Evolutionary conservation across 2,329 filamentous ascomycete species (phyloP), one percentile per base, ranked within the genome.

Genomic region (Fusarium sp.): DNA sequence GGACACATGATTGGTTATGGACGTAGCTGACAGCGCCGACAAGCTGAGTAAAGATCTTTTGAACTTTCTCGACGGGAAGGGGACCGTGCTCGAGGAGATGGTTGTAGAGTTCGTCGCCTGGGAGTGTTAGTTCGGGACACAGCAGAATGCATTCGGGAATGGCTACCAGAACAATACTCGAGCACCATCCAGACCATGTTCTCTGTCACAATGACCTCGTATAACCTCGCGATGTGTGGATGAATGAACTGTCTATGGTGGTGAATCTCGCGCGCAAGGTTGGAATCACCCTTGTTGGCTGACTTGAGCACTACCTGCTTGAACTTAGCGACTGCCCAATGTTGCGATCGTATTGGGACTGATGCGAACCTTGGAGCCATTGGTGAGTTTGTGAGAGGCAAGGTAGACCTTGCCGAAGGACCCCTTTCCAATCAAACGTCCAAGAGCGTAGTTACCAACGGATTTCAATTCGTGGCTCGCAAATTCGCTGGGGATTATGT

Each of bases 381-480:
- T 98, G 77, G 93, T 98, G 80, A 99, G 93, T 81, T 98, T 98
- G 81, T 99, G 96, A 47, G 91, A 90, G 62, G 95, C 96, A 63
- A 99, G 87, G 80, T 99, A 99, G 76, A 99, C 96, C 82, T 98
- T 98, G 76, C 96, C 96, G 81, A 99, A 99, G 69, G 94, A 98
- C 61, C 96, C 96, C 79, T 98, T 99, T 72, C 96, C 96, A 78
- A 99, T 97, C 62, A 99, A 85, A 63, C 90, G 90, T 47, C 96
- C 96, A 60, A 99, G 87, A 37, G 90, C 91, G 81, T 99, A 99
- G 83, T 98, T 98, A 74, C 96, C 96, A 66, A 99, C 96, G 57
- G 91, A 93, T 76, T 92, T 91, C 72, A 99, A 89, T 72, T 99
- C 95, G 79, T 92, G 92, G 74, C 93, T 93, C 65, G 93, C 91